These are phyloP conservation scores for Suhomyces sp. DNA, from an alignment of 805 yeast genomes.

Conservation along the genomic window DNA sequence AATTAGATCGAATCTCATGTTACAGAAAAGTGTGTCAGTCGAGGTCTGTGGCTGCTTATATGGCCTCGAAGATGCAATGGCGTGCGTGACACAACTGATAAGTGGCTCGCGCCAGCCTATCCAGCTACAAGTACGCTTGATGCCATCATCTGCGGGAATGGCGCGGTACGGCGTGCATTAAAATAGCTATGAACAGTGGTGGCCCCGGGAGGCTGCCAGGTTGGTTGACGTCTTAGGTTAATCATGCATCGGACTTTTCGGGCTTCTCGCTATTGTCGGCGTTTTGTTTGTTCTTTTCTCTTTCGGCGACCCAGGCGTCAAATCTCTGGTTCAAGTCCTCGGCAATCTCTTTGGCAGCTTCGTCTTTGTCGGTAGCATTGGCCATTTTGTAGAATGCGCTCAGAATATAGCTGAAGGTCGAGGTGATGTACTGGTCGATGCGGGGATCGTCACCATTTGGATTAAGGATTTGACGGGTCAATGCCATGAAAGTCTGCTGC, in stretches of 20 bases:
- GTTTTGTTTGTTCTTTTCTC: slow-evolving; percentile 9
- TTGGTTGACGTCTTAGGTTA: neutral
- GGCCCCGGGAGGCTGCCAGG: neutral
- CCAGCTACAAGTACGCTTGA: neutral
- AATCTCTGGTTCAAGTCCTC: slow-evolving; percentile 28
- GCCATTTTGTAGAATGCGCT: slow-evolving; percentile 26
- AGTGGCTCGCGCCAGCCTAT: neutral
- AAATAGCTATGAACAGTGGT: neutral
- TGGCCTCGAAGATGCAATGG: neutral
- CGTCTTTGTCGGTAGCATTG: slow-evolving; percentile 30
- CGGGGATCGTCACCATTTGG: slow-evolving; percentile 28
- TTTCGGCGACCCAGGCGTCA: slow-evolving; percentile 25
- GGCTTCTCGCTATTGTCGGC: neutral
- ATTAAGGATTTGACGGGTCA: slow-evolving; percentile 20
- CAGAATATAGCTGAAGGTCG: slow-evolving; percentile 25
- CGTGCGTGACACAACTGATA: neutral
- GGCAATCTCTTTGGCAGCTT: slow-evolving; percentile 33
- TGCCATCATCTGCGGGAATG: neutral
- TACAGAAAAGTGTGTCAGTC: neutral
- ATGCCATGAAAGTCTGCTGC: slow-evolving; percentile 9
- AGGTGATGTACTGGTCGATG: slow-evolving; percentile 24
- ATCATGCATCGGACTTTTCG: neutral
- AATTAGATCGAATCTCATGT: neutral
- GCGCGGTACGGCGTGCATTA: neutral
- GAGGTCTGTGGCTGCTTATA: neutral